phyloP scores from a whole-genome alignment of 1,284 basidiomycete genomes.

The Ceratobasidium sp. region DNA sequence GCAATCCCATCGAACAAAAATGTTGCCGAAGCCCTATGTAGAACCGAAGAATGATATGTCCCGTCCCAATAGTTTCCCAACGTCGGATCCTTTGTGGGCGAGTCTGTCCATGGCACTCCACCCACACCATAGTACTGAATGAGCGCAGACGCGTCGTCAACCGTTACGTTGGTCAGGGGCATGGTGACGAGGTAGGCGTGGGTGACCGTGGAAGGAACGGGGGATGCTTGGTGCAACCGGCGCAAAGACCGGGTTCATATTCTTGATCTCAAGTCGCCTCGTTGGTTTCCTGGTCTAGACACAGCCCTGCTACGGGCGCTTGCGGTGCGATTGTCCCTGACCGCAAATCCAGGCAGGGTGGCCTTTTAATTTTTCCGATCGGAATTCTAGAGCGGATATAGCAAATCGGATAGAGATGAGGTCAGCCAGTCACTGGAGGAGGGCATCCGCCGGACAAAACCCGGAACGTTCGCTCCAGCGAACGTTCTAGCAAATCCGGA shows the following conservation, averaged over 20 bases:
- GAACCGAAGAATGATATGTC: constrained; percentile 14
- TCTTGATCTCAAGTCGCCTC: background rate
- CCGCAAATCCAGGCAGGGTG: background rate
- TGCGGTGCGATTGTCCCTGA: background rate
- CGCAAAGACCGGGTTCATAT: background rate
- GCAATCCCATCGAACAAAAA: constrained; percentile 27
- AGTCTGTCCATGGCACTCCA: constrained; percentile 15
- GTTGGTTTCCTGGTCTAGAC: constrained; percentile 2
- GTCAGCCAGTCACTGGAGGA: constrained; percentile 3
- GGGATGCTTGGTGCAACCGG: background rate
- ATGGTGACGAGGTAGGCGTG: background rate
- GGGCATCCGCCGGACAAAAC: constrained; percentile 9
- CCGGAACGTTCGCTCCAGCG: background rate
- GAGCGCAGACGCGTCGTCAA: constrained; percentile 20
- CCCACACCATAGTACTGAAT: constrained; percentile 1
- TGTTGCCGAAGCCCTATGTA: background rate
- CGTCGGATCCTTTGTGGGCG: constrained; percentile 18
- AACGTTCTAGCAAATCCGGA: background rate
- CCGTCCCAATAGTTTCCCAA: constrained; percentile 1
- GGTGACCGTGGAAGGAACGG: background rate
- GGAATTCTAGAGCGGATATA: background rate
- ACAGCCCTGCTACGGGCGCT: constrained; percentile 1
- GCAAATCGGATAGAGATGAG: background rate
- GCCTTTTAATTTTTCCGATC: background rate
- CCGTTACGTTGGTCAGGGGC: constrained; percentile 8